Conservation (phyloP, 2,329 filamentous ascomycete genomes). For the Aspergillus sp. region DNA sequence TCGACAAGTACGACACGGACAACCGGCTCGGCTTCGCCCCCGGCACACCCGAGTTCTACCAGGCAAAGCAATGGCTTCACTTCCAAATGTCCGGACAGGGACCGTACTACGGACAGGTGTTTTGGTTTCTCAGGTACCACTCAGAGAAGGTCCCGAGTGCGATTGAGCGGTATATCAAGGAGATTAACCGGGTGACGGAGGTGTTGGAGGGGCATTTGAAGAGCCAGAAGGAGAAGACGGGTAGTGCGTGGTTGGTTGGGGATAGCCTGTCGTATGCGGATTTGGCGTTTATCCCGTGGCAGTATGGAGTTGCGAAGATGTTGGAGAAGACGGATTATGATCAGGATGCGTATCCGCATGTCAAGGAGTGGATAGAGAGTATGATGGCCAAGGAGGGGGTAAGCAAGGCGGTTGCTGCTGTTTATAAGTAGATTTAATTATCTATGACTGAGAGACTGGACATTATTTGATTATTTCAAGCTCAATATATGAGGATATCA, state of each 20-base stretch:
- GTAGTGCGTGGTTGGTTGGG: slow-evolving; percentile 34
- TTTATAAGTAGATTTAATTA: too few species aligned
- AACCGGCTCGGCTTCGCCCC: slow-evolving; percentile 31
- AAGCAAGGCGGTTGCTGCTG: not conserved
- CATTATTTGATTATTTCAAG: too few species aligned
- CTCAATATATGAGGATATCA: too few species aligned
- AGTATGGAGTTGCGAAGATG: not conserved
- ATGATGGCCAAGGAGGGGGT: not conserved
- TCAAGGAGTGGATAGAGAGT: not conserved
- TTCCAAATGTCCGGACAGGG: slow-evolving; percentile 46
- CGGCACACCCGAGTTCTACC: slow-evolving; percentile 30
- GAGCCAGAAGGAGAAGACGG: slow-evolving; percentile 15
- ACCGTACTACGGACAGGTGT: slow-evolving; percentile 46
- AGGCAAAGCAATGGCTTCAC: slow-evolving; percentile 42
- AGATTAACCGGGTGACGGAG: slow-evolving; percentile 39
- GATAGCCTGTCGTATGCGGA: slow-evolving; percentile 41
- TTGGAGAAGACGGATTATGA: not conserved
- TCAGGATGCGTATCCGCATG: not conserved
- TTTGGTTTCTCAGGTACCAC: slow-evolving; percentile 42
- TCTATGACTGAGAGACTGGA: too few species aligned
- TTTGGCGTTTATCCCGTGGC: slow-evolving; percentile 37
- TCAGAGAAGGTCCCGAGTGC: slow-evolving; percentile 40
- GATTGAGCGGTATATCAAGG: slow-evolving; percentile 42
- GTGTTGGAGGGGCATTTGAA: slow-evolving; percentile 40
- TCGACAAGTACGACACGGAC: slow-evolving; percentile 42